Evolutionary conservation across 371 early-diverging fungal genomes (phyloP), one percentile per base, ranked within the genome.

Genomic region (Apophysomyces ossiformis): DNA sequence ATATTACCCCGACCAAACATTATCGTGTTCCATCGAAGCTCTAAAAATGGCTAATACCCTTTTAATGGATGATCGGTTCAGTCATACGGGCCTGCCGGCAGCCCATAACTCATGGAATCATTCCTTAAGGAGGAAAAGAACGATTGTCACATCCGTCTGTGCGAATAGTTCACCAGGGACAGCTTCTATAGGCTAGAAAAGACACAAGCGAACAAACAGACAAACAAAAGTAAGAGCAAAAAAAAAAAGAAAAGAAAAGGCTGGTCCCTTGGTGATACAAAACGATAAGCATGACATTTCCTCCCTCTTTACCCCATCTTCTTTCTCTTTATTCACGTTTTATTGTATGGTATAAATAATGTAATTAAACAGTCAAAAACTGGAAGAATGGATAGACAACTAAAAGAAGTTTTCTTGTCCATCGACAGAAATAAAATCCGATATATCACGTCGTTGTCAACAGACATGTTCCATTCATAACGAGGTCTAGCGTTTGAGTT

Each of bases 11-110:
- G 37, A 60, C 35, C 57, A 63, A 21, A 58, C 67, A n/a, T 61
- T 58, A n/a, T 57, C 58, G 1, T 50, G 26, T 63, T 1, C 57
- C 61, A 63, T 50, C 16, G 79, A 76, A 64, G 79, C 79, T 32
- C 54, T 79, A 11, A 50, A 65, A 43, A 72, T 79, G 11, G 79
- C 76, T 6, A 76, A 74, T 47, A 54, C 74, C 3, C 37, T 74
- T 8, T 61, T 74, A 12, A 59, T 62, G 57, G 65, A 67, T 13
- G 69, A 76, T 63, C 65, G 54, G 9, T 50, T 26, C 21, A 50
- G 18, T 9, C 54, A 50, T 18, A 9, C 21, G 18, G 54, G 54
- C 54, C 54, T 50, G 21, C 21, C 54, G 54, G 54, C 54, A 50
- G 54, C 54, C 54, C 54, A 50, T 21, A 26, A 5, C 54, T 21